Conservation (phyloP, 1,284 basidiomycete species). For the Ganoderma resinaceum region DNA sequence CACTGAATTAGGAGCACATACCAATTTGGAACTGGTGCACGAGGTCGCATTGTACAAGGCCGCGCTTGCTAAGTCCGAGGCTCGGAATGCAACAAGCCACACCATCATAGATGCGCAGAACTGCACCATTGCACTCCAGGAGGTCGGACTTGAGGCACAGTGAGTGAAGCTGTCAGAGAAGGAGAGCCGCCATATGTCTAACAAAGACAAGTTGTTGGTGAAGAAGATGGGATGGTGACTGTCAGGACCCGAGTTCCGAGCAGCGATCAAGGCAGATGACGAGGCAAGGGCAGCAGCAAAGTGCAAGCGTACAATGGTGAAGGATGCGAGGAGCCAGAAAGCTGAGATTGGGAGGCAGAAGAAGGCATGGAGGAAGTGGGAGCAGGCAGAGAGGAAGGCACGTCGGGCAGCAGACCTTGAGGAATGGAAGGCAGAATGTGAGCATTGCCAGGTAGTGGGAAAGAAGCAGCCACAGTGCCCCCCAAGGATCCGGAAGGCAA, state of each 20-base stretch:
- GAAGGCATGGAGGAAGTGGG: neutral
- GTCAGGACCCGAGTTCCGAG: neutral
- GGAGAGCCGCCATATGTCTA: neutral
- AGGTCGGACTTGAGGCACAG: neutral
- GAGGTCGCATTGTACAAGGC: neutral
- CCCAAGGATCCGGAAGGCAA: neutral
- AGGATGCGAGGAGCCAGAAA: neutral
- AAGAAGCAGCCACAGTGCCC: neutral
- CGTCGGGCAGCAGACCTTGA: neutral
- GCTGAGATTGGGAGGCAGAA: neutral
- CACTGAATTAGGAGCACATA: neutral
- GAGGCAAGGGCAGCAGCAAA: neutral
- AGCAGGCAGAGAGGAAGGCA: neutral
- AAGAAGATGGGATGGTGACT: neutral
- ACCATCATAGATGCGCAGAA: neutral
- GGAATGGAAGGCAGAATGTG: neutral
- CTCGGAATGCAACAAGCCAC: neutral
- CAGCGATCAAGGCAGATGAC: neutral
- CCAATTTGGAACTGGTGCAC: neutral
- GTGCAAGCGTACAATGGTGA: neutral
- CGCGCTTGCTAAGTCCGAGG: neutral
- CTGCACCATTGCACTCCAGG: neutral
- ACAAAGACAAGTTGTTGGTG: neutral
- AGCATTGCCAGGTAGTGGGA: neutral
- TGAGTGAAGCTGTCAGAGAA: neutral